Evolutionary conservation across 2,329 filamentous ascomycete genomes (phyloP), one percentile per base, ranked within the genome.

Genomic region (Exserohilum turcica): DNA sequence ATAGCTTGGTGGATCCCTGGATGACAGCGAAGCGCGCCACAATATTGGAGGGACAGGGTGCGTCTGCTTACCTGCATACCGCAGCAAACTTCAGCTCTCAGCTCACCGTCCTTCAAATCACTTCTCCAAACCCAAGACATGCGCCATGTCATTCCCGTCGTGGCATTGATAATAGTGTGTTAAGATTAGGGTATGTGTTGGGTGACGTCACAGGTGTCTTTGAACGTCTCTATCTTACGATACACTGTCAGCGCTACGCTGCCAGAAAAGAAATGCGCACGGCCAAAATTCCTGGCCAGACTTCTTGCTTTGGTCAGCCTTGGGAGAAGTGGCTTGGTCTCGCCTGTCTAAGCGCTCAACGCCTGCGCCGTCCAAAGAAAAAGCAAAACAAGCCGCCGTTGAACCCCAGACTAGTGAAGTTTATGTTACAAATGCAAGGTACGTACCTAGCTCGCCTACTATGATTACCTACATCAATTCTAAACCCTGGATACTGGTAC

Each of bases 1-100:
- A 52, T 27, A 37, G 37, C 35, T 29, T 36, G 32, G 36, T 53
- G 36, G 32, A 28, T 43, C 43, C 36, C 35, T 47, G 18, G 28
- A 24, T 51, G 55, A 55, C 53, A 56, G 48, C 57, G 42, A 54
- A 52, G 49, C 43, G 18, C 60, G 64, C 64, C 65, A 70, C 63
- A 66, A 66, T 67, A 65, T 67, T 62, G 60, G 44, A 54, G 50
- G 29, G 35, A 18, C 38, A 37, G 32, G 21, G 33, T 36, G 52
- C 37, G 31, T 24, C 48, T 38, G 57, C 52, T 65, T 50, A 64
- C 56, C 32, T 61, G 56, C 62, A 61, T 63, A 33, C 24, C 37
- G 31, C 29, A 57, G 39, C 40, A 46, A 49, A 36, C 35, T 32
- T 39, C 49, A 33, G 36, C 28, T 5, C 40, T 43, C 46, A 48